phyloP scores from a whole-genome alignment of 306 rosid genomes.

The Prunus dulcis region DNA sequence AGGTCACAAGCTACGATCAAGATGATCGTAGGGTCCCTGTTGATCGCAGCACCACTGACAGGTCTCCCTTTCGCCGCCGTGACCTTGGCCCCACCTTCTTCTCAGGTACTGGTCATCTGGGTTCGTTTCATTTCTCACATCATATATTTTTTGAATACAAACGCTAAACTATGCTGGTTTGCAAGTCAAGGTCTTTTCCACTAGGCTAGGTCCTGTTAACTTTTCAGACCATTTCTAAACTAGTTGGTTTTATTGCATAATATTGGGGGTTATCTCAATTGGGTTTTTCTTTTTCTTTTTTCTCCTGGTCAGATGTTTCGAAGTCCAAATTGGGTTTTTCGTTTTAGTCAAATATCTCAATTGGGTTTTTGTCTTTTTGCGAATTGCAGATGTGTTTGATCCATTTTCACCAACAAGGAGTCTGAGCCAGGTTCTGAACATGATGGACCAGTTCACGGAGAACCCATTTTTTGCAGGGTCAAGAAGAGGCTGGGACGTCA shows the following conservation, averaged over 20 bases:
- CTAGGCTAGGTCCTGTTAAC: too few relatives aligned
- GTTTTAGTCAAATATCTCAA: background rate
- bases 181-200: too few relatives aligned
- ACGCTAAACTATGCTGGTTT: too few relatives aligned
- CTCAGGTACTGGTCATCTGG: slow-evolving; percentile 23
- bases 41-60: slow-evolving; percentile 17
- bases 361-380: background rate
- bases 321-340: background rate
- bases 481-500: slow-evolving; percentile 70
- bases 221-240: too few relatives aligned
- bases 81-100: slow-evolving; percentile 21
- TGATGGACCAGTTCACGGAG: slow-evolving; percentile 72
- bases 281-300: background rate
- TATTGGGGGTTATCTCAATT: too few relatives aligned
- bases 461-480: slow-evolving; percentile 50
- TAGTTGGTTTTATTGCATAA: too few relatives aligned
- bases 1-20: slow-evolving; percentile 21
- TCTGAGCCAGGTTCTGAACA: slow-evolving; percentile 70
- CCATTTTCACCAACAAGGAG: slow-evolving; percentile 68
- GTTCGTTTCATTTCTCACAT: background rate
- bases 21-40: slow-evolving; percentile 20
- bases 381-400: slow-evolving; percentile 55
- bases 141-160: too few relatives aligned
- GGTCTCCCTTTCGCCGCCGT: slow-evolving; percentile 30
- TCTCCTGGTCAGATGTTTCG: background rate